Percentiles rank a stretch among this genome's conserved stretches.
Conservation (phyloP, 2,329 filamentous ascomycete species). For the Xylariales sp. region DNA sequence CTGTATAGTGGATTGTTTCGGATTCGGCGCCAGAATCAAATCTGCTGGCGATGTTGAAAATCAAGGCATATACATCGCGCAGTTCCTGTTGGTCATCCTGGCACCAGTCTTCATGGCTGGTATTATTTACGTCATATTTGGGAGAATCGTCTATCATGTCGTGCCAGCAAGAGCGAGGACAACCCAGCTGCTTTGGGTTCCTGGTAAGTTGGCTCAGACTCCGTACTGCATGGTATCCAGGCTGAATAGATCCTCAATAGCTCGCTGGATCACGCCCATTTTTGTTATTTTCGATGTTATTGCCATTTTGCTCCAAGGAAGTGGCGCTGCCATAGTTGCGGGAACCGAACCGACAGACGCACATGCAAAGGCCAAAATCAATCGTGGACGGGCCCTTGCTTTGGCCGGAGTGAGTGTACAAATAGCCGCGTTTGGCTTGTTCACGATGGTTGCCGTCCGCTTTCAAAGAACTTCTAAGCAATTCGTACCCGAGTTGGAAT, state of each 20-base stretch:
- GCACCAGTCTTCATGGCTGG: constrained; percentile 34
- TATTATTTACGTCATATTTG: constrained; percentile 32
- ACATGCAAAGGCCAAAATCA: constrained; percentile 24
- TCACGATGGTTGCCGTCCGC: constrained; percentile 37
- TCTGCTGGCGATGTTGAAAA: not conserved
- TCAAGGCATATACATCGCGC: constrained; percentile 24
- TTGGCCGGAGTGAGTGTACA: constrained; percentile 36
- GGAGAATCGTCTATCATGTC: constrained; percentile 32
- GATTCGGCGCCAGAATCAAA: not conserved
- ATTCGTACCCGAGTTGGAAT: constrained; percentile 24
- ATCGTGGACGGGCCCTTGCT: constrained; percentile 32
- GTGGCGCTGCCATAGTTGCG: constrained; percentile 33
- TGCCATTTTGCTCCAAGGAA: constrained; percentile 23
- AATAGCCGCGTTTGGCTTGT: constrained; percentile 40
- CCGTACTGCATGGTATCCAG: not conserved
- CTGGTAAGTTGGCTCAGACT: constrained; percentile 12
- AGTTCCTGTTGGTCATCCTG: constrained; percentile 32
- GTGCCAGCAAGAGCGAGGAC: constrained; percentile 27
- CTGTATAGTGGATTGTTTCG: not conserved
- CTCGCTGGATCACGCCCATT: constrained; percentile 24
- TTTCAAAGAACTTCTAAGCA: constrained; percentile 40
- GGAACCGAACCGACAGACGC: constrained; percentile 25
- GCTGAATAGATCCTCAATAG: constrained; percentile 12
- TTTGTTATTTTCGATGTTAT: constrained; percentile 24
- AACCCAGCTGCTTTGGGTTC: constrained; percentile 30